phyloP scores from a whole-genome alignment of 2,329 filamentous ascomycete species.

The Cercospora sp. region DNA sequence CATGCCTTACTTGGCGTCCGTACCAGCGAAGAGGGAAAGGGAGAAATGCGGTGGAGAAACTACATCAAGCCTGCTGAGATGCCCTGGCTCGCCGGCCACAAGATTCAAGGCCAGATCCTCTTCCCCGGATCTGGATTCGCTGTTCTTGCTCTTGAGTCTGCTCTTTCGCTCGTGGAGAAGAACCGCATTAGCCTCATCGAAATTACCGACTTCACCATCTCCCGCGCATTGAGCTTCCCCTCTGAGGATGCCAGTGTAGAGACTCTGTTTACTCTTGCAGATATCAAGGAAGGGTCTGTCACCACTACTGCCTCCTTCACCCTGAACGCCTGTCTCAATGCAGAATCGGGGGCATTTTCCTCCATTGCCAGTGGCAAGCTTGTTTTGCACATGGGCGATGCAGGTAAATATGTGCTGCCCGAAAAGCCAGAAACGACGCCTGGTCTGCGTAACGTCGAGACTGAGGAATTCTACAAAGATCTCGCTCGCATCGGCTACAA shows the following conservation, averaged over 20 bases:
- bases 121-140: conserved; percentile 26
- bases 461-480: not conserved
- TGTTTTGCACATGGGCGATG: not conserved
- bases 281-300: not conserved
- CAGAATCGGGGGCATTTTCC: not conserved
- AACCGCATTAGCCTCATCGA: not conserved
- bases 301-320: not conserved
- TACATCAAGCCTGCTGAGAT: conserved; percentile 18
- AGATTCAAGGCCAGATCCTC: conserved; percentile 20
- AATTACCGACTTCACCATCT: not conserved
- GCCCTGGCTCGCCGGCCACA: conserved; percentile 22
- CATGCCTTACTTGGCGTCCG: conserved; percentile 20
- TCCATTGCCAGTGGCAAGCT: not conserved
- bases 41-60: conserved; percentile 23
- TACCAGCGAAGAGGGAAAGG: conserved; percentile 1
- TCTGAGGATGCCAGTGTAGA: not conserved
- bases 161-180: not conserved
- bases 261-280: not conserved
- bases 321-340: not conserved
- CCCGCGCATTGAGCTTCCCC: not conserved
- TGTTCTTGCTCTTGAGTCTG: conserved; percentile 22
- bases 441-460: not conserved
- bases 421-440: not conserved
- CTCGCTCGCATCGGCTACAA: not conserved
- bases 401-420: not conserved